phyloP scores from a whole-genome alignment of 257 asterid genomes.

The Prunella vulgaris region DNA sequence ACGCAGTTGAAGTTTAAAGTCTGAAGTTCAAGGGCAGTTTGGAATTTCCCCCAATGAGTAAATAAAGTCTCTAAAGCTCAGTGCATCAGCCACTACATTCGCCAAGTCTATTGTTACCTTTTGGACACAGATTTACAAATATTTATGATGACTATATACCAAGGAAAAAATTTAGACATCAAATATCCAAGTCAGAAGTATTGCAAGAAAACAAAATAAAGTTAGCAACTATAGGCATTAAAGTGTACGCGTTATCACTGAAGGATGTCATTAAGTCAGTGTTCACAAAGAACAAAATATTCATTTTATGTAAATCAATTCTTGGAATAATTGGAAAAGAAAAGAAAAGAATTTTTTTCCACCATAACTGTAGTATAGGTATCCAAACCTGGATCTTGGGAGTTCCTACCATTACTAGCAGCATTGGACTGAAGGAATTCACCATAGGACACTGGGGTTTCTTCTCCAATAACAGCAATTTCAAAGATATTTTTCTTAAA shows the following conservation, averaged over 20 bases:
- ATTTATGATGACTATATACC: conserved; percentile 1
- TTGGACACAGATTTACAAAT: neutral
- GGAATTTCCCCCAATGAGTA: too few relatives aligned
- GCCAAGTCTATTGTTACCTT: too few relatives aligned
- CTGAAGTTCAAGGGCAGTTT: too few relatives aligned
- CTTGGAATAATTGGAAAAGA: neutral
- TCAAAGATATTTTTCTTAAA: conserved; percentile 69
- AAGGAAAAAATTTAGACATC: neutral
- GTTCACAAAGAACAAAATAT: neutral
- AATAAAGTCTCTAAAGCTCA: too few relatives aligned
- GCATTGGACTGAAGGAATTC: conserved; percentile 42
- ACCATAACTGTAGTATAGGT: conserved; percentile 5
- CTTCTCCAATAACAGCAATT: conserved; percentile 71
- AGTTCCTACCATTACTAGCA: conserved; percentile 44
- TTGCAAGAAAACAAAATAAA: neutral
- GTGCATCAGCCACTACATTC: too few relatives aligned
- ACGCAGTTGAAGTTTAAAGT: too few relatives aligned
- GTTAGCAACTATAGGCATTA: neutral
- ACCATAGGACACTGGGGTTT: conserved; percentile 48
- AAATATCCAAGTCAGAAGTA: neutral
- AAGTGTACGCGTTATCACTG: neutral
- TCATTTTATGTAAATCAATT: neutral
- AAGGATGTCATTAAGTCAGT: neutral
- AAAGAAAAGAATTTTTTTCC: neutral
- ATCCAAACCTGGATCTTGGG: conserved; percentile 60